Percentiles rank a stretch among this genome's conserved stretches.
phyloP scores from a whole-genome alignment of 2,329 filamentous ascomycete species.

The Aspergillus sp. region DNA sequence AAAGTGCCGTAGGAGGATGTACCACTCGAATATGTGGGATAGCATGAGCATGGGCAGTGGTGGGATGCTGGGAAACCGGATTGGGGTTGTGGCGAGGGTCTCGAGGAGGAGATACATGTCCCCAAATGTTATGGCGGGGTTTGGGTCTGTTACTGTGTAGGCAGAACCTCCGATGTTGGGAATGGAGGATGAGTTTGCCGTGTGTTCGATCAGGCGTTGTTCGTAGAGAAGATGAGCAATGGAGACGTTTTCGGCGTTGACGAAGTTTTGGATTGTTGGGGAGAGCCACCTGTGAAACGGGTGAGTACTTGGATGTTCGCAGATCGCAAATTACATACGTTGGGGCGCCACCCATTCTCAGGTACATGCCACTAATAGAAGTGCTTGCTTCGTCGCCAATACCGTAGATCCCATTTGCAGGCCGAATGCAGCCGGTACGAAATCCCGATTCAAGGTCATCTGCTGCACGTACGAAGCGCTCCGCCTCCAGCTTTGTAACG shows the following conservation, averaged over 20 bases:
- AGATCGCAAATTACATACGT: conserved; percentile 28
- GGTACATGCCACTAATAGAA: conserved; percentile 45
- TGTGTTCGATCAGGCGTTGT: conserved; percentile 51
- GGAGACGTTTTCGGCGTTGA: conserved; percentile 58
- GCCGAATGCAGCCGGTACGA: conserved; percentile 59
- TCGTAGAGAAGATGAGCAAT: conserved; percentile 60
- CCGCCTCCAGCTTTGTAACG: conserved; percentile 56
- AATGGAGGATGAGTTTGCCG: conserved; percentile 18
- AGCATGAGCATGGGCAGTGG: conserved; percentile 35
- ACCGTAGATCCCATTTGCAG: conserved; percentile 60
- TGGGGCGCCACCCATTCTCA: conserved; percentile 44
- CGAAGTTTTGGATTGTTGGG: conserved; percentile 55
- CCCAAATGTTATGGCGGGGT: conserved; percentile 45
- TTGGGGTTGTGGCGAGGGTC: conserved; percentile 37
- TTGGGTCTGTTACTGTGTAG: conserved; percentile 57
- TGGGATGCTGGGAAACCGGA: conserved; percentile 31
- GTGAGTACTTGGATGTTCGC: neutral
- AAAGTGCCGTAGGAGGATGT: conserved; percentile 33
- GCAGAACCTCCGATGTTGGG: conserved; percentile 50
- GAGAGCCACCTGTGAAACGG: conserved; percentile 45
- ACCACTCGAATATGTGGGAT: conserved; percentile 38
- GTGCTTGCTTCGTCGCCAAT: conserved; percentile 46
- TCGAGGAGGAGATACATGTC: conserved; percentile 38
- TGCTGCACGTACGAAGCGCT: conserved; percentile 55
- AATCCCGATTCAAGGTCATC: conserved; percentile 46